phyloP scores from a whole-genome alignment of 108 stramenopile genomes.

The Cyclotella cryptica region DNA sequence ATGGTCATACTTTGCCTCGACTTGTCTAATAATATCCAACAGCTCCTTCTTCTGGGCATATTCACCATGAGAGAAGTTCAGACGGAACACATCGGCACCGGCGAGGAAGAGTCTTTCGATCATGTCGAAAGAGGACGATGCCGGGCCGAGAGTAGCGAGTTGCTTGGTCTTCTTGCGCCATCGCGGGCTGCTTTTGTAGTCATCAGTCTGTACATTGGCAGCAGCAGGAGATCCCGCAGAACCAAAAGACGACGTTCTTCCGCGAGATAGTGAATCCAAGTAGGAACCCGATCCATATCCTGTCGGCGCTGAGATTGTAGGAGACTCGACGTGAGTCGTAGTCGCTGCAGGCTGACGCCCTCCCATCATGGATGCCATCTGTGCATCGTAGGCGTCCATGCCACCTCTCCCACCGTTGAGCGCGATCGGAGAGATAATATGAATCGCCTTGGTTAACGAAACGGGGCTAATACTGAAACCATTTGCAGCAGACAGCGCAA shows the following conservation, averaged over 20 bases:
- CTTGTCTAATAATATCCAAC: constrained; percentile 75
- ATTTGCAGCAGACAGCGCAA: constrained; percentile 8
- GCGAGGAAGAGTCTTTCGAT: constrained; percentile 94
- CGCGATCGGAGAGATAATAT: neutral
- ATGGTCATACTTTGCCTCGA: constrained; percentile 94
- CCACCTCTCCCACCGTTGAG: neutral
- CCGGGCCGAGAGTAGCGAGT: constrained; percentile 93
- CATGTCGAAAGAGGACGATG: constrained; percentile 86
- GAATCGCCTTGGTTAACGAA: neutral
- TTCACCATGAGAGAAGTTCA: constrained; percentile 95
- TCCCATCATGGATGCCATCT: constrained; percentile 13
- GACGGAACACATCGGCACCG: constrained; percentile 95
- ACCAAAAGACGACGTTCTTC: neutral
- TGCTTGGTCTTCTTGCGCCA: constrained; percentile 94
- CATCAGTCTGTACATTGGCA: constrained; percentile 13
- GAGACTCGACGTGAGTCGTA: neutral
- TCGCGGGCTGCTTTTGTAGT: constrained; percentile 55
- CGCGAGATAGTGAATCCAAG: neutral
- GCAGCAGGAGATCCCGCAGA: constrained; percentile 1
- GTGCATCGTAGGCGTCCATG: constrained; percentile 35
- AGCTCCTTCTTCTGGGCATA: constrained; percentile 96
- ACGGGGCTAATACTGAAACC: constrained; percentile 25
- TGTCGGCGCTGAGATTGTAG: neutral
- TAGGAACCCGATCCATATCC: neutral
- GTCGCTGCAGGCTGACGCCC: neutral